Evolutionary conservation across 257 asterid species (phyloP).

Genomic region (Coffea canephora): DNA sequence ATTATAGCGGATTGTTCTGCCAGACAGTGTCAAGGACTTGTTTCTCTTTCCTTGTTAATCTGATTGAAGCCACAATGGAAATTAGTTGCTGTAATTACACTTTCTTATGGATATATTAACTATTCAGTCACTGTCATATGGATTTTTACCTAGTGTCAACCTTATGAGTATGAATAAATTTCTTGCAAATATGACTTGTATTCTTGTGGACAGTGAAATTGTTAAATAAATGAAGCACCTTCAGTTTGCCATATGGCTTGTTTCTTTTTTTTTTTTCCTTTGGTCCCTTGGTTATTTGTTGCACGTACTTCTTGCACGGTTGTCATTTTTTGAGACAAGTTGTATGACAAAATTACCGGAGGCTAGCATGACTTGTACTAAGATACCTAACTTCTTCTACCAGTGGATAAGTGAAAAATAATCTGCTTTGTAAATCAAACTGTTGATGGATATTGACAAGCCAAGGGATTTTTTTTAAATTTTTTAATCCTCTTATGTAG

Average conservation of each 20-base stretch:
- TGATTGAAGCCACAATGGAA: neutral
- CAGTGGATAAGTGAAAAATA: neutral
- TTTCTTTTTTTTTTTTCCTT: neutral
- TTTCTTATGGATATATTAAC: neutral
- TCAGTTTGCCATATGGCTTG: neutral
- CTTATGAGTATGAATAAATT: neutral
- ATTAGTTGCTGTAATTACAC: neutral
- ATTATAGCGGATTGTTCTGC: neutral
- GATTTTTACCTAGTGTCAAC: neutral
- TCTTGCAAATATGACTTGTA: neutral
- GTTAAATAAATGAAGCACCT: neutral
- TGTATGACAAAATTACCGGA: neutral
- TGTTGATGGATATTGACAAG: no score
- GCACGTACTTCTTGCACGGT: neutral
- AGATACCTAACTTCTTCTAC: neutral
- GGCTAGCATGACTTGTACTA: neutral
- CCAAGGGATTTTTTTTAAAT: no score
- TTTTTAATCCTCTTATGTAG: no score
- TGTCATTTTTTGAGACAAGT: neutral
- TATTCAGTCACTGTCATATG: neutral
- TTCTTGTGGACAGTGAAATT: neutral
- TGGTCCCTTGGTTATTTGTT: neutral
- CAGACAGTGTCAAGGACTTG: neutral
- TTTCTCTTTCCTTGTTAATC: neutral
- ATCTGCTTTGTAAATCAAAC: neutral